A percentile compares a stretch with the other conserved stretches of the same genome.
phyloP scores from a whole-genome alignment of 257 asterid species.

The Solanum commersonii region DNA sequence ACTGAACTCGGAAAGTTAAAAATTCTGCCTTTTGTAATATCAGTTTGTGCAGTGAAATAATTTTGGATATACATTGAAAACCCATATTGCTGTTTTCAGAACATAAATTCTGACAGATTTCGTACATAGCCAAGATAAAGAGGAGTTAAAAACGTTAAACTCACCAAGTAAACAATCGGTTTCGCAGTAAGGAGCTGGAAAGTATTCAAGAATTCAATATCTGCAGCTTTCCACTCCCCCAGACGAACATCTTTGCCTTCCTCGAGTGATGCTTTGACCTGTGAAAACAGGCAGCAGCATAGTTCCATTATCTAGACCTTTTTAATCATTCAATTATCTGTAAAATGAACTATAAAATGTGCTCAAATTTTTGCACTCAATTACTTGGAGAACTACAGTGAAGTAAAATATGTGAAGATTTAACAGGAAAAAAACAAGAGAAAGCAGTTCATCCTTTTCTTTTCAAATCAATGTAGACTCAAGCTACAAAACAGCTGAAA shows the following conservation, averaged over 20 bases:
- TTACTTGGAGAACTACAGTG: not conserved
- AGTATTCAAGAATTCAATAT: constrained; percentile 80
- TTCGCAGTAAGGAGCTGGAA: constrained; percentile 95
- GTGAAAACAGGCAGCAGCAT: not conserved
- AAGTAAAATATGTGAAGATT: not conserved
- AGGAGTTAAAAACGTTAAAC: not conserved
- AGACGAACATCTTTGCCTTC: constrained; percentile 88
- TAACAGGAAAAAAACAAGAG: not conserved
- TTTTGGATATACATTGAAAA: not conserved
- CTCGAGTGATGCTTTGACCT: constrained; percentile 61
- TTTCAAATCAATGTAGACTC: not conserved
- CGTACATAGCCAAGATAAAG: not conserved
- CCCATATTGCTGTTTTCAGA: not conserved
- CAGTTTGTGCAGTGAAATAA: not conserved
- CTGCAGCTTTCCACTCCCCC: constrained; percentile 98
- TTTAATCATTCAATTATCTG: not conserved
- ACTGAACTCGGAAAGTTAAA: not conserved
- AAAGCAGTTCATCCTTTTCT: not conserved
- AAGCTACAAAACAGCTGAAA: not conserved
- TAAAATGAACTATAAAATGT: not conserved
- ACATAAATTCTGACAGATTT: not conserved
- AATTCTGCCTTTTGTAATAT: not conserved
- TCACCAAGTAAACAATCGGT: constrained; percentile 97
- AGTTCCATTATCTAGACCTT: not conserved
- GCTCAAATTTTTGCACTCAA: not conserved